Evolutionary conservation across 306 rosid species (phyloP).

Genomic region (Medicago truncatula): MtrunA17r5.0-ANR NC_053049.1:691501-692000

Average conservation of each 20-base stretch:
- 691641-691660: too few relatives aligned
- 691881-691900: slow-evolving; percentile 13
- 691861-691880: not conserved
- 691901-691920: slow-evolving; percentile 38
- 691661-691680: too few relatives aligned
- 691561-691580: too few relatives aligned
- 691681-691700: too few relatives aligned
- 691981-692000: slow-evolving; percentile 51
- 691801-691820: not conserved
- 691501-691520: too few relatives aligned
- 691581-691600: too few relatives aligned
- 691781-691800: too few relatives aligned
- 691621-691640: too few relatives aligned
- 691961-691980: slow-evolving; percentile 33
- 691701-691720: too few relatives aligned
- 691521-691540: too few relatives aligned
- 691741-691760: not conserved
- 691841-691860: not conserved
- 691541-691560: too few relatives aligned
- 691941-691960: slow-evolving; percentile 45
- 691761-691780: not conserved
- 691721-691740: not conserved
- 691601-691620: too few relatives aligned
- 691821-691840: not conserved
- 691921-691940: slow-evolving; percentile 25